Evolutionary conservation across 768 basidiomycete genomes (phyloP), one percentile per base, ranked within the genome.

Genomic region (Galerina sulciceps): DNA sequence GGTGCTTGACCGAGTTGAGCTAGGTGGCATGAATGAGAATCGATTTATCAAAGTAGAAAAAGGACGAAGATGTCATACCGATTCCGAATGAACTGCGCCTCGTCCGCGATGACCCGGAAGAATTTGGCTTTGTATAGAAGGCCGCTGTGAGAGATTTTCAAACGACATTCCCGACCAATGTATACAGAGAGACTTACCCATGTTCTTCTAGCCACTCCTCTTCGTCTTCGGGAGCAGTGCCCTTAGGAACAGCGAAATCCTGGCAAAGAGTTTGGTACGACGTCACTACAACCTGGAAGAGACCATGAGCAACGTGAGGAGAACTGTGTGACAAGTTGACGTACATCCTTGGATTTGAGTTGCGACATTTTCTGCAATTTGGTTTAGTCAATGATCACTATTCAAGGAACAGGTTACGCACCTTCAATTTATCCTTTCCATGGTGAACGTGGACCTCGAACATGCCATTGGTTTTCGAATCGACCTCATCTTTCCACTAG

Each of bases 61-160:
- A 45, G 22, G 51, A 37, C 1, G 6, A 6, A 22, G 11, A 23
- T 15, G 6, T 52, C 31, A 26, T 45, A 82, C 81, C 87, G 79
- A 64, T 90, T 90, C 22, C 89, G 81, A 61, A 90, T 87, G 65
- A 86, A 88, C 65, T 91, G 90, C 0, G 90, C 89, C 68, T 94
- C 93, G 63, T 94, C 93, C 3, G 90, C 81, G 55, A 93, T 76
- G 31, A 87, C 84, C 8, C 91, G 83, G 65, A 82, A 88, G 76
- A 88, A 94, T 26, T 78, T 80, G 51, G 81, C 79, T 34, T 79
- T 78, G 1, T 87, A 82, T 13, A 93, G 72, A 3, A 86, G 71
- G 2, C 91, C 92, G 20, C 86, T 85, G 46, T 8, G n/a, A 6
- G 22, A 6, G 26, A 20, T 31, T 43, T 53, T 11, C 6, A 55